phyloP scores from a whole-genome alignment of 768 basidiomycete species.

The Leccinum rimulosum region DNA sequence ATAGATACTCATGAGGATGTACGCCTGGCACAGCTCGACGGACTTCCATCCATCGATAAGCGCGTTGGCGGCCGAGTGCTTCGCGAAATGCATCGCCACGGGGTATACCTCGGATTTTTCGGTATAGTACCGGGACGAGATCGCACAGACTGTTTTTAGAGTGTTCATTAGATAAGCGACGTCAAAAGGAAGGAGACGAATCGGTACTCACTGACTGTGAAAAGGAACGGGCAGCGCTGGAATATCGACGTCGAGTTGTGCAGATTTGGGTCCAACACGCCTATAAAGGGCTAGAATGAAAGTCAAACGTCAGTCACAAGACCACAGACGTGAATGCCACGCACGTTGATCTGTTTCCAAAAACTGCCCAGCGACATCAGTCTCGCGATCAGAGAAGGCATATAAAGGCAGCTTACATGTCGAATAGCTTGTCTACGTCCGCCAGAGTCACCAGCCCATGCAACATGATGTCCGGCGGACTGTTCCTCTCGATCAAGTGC shows the following conservation, averaged over 20 bases:
- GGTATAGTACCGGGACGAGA: slow-evolving; percentile 75
- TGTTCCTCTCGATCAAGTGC: slow-evolving; percentile 71
- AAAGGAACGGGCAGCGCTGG: slow-evolving; percentile 84
- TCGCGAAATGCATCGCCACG: slow-evolving; percentile 87
- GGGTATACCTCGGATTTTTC: slow-evolving; percentile 84
- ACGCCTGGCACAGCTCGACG: slow-evolving; percentile 88
- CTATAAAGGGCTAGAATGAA: slow-evolving; percentile 52
- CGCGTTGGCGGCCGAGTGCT: slow-evolving; percentile 76
- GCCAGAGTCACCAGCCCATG: slow-evolving; percentile 75
- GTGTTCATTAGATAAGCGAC: neutral
- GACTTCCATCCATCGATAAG: slow-evolving; percentile 82
- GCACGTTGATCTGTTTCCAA: slow-evolving; percentile 66
- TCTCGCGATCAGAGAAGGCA: neutral
- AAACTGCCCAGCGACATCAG: slow-evolving; percentile 45
- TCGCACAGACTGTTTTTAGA: slow-evolving; percentile 64
- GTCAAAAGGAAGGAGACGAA: neutral
- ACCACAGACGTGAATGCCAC: slow-evolving; percentile 16
- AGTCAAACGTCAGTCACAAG: slow-evolving; percentile 3
- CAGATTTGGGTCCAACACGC: slow-evolving; percentile 74
- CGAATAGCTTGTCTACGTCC: slow-evolving; percentile 81
- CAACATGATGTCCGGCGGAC: slow-evolving; percentile 77
- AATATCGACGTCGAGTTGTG: slow-evolving; percentile 81
- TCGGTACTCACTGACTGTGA: slow-evolving; percentile 70
- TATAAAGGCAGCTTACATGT: slow-evolving; percentile 54
- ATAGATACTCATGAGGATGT: slow-evolving; percentile 83